Evolutionary conservation across 2,329 filamentous ascomycete species (phyloP), one percentile per base, ranked within the genome.

Genomic region (Paracoccidioides lutzii): DNA sequence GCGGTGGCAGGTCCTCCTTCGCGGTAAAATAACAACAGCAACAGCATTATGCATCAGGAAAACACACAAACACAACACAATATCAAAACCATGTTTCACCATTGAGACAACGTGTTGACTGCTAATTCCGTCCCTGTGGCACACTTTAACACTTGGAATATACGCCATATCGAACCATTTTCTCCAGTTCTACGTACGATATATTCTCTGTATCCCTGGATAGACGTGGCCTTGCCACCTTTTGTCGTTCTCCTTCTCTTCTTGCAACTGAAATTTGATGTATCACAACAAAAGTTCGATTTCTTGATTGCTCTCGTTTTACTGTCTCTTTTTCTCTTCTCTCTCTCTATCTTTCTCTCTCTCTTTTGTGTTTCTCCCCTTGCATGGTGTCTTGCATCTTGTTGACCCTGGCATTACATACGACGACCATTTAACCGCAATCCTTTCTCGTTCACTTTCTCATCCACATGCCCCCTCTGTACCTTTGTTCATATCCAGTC

Each of bases 1-100:
- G 57, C 61, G 33, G 62, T 55, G 32, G 53, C 63, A 42, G 54
- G 56, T 28, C 52, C 59, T 37, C 32, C 35, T 53, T 55, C 48
- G n/a, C 54, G 9, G 54, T 58, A 28, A 51, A 12, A 14, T 9
- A 10, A 32, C 28, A 43, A 33, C 33, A 22, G 28, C 22, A 45
- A 45, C 28, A 8, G 15, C 43, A 46, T 7, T 22, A 22, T 22
- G 22, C 22, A 22, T 22, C 22, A 44, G 15, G n/a, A 46, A 28
- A 46, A 32, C 12, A n/a, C n/a, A n/a, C n/a, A n/a, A n/a, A n/a
- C n/a, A n/a, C n/a, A n/a, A n/a, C n/a, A 28, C 12, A 14, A 32
- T 14, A 46, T 5, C n/a, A 28, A 9, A 45, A 45, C 22, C 4
- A 14, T n/a, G 44, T 46, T 46, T 14, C 44, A 45, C 28, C 9